Base-by-base conservation (phyloP, 2,329 filamentous ascomycete genomes). In the Periconia sp. region DNA sequence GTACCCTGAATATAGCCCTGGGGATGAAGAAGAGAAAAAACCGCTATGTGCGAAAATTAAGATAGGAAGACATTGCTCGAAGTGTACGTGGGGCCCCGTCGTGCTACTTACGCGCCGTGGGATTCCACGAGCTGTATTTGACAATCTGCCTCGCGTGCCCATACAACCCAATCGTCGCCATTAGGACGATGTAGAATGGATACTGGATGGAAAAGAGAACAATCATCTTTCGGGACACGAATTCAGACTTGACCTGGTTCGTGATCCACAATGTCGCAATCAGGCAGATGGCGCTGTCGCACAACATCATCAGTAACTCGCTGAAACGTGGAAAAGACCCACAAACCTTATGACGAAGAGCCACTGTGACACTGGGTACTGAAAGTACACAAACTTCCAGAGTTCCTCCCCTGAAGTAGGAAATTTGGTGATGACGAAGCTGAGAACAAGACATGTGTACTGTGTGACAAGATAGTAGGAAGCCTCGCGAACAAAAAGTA, bases 401-500 rank as follows among this genome's bases (percentile, higher is more conserved):
- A 77, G 59, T 11, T 67, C 65, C 5, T 43, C 43, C 6, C 66
- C 63, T 18, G 65, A 67, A 13, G 57, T 62, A 1, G 75, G 75
- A 43, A 75, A 78, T 24, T 71, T 68, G 13, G 66, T 68, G 48
- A 77, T 74, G 48, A 78, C 44, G 50, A 78, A 74, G 31, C 70
- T 73, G 12, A 73, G 18, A 4, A 78, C 68, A 1, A 78, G 61
- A 50, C 74, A 77, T 2, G 69, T 71, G 54, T 77, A 77, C 49
- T 77, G 74, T 3, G 74, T 75, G 30, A 78, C 73, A 11, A 78
- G 67, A 40, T 78, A 78, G 49, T 78, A 78, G 36, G 69, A 73
- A 28, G 69, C 57, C 48, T 78, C 75, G 18, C 75, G 71, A 22
- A 77, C 70, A 15, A 74, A 57, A 1, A 78, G 67, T 4, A 78